Evolutionary conservation across 805 yeast species (phyloP), one percentile per base, ranked within the genome.

Genomic region (Tetrapisispora iriomotensis): DNA sequence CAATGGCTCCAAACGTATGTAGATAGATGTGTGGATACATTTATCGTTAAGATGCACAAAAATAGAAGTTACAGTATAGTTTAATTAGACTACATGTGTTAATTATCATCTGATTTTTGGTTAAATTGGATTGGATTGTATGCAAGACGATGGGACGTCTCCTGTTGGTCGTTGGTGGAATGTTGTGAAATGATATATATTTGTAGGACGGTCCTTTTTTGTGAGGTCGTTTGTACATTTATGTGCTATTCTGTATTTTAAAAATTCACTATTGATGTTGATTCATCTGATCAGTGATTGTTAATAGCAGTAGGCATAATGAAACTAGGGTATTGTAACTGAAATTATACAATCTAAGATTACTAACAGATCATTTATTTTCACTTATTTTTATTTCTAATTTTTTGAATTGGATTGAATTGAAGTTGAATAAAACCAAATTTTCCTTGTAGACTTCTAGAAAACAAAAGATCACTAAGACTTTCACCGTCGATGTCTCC

Each of bases 401-500:
- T 15, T 15, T 22, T 32, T n/a, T 32, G 6, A 22, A 2, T 32
- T 35, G n/a, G n/a, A n/a, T n/a, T n/a, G n/a, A n/a, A n/a, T n/a
- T n/a, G n/a, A n/a, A n/a, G n/a, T n/a, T n/a, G n/a, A n/a, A n/a
- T n/a, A n/a, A n/a, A n/a, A n/a, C n/a, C n/a, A n/a, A n/a, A n/a
- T n/a, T n/a, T n/a, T 43, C 46, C 44, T 39, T 53, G 47, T 67
- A 80, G 94, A 79, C 87, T 68, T 82, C 75, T 75, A 79, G 77
- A 79, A 79, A 74, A 72, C 81, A 68, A 80, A 82, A 77, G 67
- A 76, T 75, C 66, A 77, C 83, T 66, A 83, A 80, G 77, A 84
- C 83, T 74, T 86, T 82, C 76, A 82, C 83, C 64, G 90, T 92
- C 66, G 97, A 90, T 77, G 85, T 82, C 66, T 78, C 96, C 50